These are phyloP conservation scores for Syncephalastrum monosporum DNA, from an alignment of 371 early-diverging fungal species.

Conservation along the genomic window DNA sequence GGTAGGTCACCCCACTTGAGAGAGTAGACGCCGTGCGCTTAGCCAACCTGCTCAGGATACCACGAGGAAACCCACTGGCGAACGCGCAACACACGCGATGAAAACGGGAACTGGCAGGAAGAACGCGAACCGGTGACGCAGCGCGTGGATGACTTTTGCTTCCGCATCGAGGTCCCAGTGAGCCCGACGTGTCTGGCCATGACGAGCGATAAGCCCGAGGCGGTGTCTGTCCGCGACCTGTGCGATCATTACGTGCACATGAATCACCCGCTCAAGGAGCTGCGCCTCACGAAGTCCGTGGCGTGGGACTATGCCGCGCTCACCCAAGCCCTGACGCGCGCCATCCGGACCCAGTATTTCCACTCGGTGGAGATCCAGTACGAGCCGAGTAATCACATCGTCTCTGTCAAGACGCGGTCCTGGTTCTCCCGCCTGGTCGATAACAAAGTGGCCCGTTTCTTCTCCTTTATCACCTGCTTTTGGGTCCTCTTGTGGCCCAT, in stretches of 20 bases:
- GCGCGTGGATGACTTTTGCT: constrained; percentile 29
- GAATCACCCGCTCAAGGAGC: constrained; percentile 34
- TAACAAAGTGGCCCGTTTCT: constrained; percentile 19
- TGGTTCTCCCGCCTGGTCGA: constrained; percentile 29
- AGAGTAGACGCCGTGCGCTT: neutral
- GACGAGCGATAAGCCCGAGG: constrained; percentile 26
- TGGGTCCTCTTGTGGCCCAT: constrained; percentile 42
- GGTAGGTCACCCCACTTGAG: constrained; percentile 16
- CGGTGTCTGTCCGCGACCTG: constrained; percentile 30
- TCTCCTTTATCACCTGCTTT: constrained; percentile 36
- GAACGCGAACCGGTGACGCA: constrained; percentile 14
- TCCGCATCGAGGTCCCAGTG: constrained; percentile 28
- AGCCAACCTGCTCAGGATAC: constrained; percentile 22
- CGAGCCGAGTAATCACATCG: constrained; percentile 30
- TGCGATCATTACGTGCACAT: constrained; percentile 43
- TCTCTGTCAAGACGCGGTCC: constrained; percentile 31
- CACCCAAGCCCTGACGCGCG: constrained; percentile 37
- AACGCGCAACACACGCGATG: constrained; percentile 21
- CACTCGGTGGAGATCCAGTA: constrained; percentile 36
- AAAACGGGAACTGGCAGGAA: constrained; percentile 37
- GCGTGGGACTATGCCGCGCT: constrained; percentile 42
- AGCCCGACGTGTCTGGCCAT: constrained; percentile 31
- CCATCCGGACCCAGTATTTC: constrained; percentile 34
- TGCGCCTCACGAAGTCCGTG: constrained; percentile 38
- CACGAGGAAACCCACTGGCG: constrained; percentile 44